phyloP scores from a whole-genome alignment of 2,329 filamentous ascomycete species.

The Xylaria sp. region DNA sequence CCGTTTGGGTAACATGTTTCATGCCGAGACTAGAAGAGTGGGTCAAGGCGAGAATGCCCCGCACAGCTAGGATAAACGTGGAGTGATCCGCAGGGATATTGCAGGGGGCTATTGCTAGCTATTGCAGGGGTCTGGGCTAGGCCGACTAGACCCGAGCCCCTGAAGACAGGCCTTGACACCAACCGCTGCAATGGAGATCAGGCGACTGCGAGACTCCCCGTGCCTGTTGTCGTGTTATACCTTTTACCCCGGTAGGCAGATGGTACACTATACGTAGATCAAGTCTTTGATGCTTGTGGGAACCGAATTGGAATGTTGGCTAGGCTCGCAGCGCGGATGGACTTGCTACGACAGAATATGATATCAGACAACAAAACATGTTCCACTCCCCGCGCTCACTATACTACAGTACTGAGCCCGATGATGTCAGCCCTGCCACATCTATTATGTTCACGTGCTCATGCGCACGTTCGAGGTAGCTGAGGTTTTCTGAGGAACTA shows the following conservation, averaged over 20 bases:
- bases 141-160: slow-evolving; percentile 11
- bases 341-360: neutral
- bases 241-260: too few species aligned
- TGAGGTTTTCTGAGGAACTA: neutral
- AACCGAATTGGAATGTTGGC: neutral
- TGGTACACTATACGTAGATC: neutral
- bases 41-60: neutral
- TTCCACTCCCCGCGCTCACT: neutral
- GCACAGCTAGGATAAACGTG: slow-evolving; percentile 24
- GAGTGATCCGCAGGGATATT: slow-evolving; percentile 17
- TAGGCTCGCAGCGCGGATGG: too few species aligned
- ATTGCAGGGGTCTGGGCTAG: slow-evolving; percentile 1
- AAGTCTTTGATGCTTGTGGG: neutral
- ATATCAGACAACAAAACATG: neutral
- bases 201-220: slow-evolving; percentile 12
- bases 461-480: neutral
- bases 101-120: slow-evolving; percentile 1
- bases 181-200: slow-evolving; percentile 11
- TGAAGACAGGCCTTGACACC: slow-evolving; percentile 7
- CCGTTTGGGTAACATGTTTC: neutral
- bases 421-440: slow-evolving; percentile 15
- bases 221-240: too few species aligned
- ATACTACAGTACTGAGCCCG: neutral
- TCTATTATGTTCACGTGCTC: neutral
- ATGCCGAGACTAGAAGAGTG: neutral